Evolutionary conservation across 441 rosid genomes (phyloP).

Genomic region (Raphanus hybrid): DNA sequence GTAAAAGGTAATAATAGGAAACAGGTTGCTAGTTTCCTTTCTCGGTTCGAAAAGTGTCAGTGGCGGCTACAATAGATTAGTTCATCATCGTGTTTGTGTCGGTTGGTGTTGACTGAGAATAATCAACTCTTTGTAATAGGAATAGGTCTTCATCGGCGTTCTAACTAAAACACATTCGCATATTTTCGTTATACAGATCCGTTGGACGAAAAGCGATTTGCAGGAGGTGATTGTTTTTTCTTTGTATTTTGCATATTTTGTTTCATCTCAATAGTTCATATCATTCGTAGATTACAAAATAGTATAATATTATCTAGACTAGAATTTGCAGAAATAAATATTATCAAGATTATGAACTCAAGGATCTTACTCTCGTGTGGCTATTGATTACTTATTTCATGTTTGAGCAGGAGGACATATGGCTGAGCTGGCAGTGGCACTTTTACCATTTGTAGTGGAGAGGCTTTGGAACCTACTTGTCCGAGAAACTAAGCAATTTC

Average conservation of each 20-base stretch:
- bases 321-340: neutral
- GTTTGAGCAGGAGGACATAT: neutral
- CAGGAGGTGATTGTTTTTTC: neutral
- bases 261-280: neutral
- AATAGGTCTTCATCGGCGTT: too few species aligned
- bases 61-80: neutral
- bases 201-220: neutral
- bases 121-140: too few species aligned
- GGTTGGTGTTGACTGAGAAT: too few species aligned
- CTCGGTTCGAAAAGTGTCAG: too few species aligned
- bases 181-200: neutral
- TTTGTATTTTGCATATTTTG: neutral
- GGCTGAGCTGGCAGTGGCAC: neutral
- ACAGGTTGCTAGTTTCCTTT: neutral
- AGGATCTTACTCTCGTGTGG: neutral
- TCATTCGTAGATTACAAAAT: neutral
- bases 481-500: neutral
- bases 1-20: neutral
- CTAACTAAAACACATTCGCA: too few species aligned
- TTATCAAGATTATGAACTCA: neutral
- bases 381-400: neutral
- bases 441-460: neutral
- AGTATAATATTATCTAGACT: neutral
- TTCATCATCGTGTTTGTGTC: neutral
- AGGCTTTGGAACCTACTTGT: neutral